These are phyloP conservation scores for Sugiyamaella qingdaonensis DNA, from an alignment of 805 yeast species.

Conservation along the genomic window DNA sequence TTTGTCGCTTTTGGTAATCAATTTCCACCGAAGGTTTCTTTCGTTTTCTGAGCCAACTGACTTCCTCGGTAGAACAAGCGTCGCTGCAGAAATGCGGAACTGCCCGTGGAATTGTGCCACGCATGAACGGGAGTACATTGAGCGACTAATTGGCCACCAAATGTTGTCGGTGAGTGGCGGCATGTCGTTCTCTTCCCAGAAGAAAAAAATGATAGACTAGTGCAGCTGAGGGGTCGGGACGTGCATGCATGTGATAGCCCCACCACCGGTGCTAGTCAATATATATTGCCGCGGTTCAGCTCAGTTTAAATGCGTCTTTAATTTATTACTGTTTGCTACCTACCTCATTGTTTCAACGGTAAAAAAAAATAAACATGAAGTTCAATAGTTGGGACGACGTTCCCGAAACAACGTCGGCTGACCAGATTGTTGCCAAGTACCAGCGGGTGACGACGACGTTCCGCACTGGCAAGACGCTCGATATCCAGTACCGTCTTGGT, in stretches of 20 bases:
- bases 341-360: not conserved
- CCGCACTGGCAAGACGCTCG: slow-evolving; percentile 43
- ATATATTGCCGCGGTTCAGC: not conserved
- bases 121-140: too few species aligned
- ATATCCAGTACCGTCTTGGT: slow-evolving; percentile 52
- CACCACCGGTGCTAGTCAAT: not conserved
- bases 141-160: too few species aligned
- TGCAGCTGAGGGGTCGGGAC: too few species aligned
- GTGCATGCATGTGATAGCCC: slow-evolving; percentile 22
- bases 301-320: not conserved
- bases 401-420: slow-evolving; percentile 38
- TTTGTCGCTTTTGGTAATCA: too few species aligned
- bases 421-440: slow-evolving; percentile 48
- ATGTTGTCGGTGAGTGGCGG: too few species aligned
- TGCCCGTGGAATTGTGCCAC: too few species aligned
- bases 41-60: too few species aligned
- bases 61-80: too few species aligned
- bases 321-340: not conserved
- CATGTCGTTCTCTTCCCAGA: too few species aligned
- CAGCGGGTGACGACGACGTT: slow-evolving; percentile 41
- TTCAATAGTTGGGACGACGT: slow-evolving; percentile 16
- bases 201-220: too few species aligned
- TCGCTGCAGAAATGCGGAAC: too few species aligned
- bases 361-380: not conserved
- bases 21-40: too few species aligned